A percentile compares a stretch with the other conserved stretches of the same genome.
These are phyloP conservation scores for Amauroascus niger DNA, from an alignment of 2,329 filamentous ascomycete genomes.

Conservation along the genomic window DNA sequence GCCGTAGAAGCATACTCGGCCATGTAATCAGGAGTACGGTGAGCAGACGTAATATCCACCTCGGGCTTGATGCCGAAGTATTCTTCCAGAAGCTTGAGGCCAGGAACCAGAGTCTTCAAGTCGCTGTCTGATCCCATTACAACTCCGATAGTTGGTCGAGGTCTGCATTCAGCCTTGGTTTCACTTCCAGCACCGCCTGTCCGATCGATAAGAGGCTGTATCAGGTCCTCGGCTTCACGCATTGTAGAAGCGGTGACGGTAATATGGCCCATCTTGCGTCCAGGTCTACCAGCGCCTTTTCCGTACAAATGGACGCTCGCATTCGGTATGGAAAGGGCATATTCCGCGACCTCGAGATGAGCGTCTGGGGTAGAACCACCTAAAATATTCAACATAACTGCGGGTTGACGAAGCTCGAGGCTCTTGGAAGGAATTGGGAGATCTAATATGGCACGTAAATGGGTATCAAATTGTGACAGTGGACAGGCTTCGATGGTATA, in stretches of 20 bases:
- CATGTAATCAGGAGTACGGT: constrained; percentile 64
- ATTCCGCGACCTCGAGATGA: constrained; percentile 51
- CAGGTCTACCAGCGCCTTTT: constrained; percentile 71
- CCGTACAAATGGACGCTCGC: constrained; percentile 78
- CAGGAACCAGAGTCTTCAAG: constrained; percentile 37
- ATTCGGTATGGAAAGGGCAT: constrained; percentile 49
- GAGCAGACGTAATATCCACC: constrained; percentile 44
- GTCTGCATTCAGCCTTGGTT: constrained; percentile 16
- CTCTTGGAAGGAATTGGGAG: constrained; percentile 49
- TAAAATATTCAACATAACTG: constrained; percentile 48
- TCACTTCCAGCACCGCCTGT: constrained; percentile 55
- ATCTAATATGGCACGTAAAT: constrained; percentile 73
- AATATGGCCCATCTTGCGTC: constrained; percentile 91
- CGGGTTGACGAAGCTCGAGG: constrained; percentile 39
- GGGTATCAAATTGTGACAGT: constrained; percentile 84
- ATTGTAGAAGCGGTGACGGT: constrained; percentile 65
- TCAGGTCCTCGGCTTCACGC: constrained; percentile 55
- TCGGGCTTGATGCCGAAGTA: constrained; percentile 37
- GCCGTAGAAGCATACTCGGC: constrained; percentile 55
- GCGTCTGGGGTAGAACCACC: constrained; percentile 50
- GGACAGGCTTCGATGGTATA: constrained; percentile 88
- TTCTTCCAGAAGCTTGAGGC: constrained; percentile 36
- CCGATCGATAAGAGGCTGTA: constrained; percentile 58
- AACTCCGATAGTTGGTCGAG: constrained; percentile 34
- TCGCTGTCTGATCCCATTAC: constrained; percentile 44